Evolutionary conservation across 2,329 filamentous ascomycete genomes (phyloP), one percentile per base, ranked within the genome.

Genomic region (Magnaporthales sp.): DNA sequence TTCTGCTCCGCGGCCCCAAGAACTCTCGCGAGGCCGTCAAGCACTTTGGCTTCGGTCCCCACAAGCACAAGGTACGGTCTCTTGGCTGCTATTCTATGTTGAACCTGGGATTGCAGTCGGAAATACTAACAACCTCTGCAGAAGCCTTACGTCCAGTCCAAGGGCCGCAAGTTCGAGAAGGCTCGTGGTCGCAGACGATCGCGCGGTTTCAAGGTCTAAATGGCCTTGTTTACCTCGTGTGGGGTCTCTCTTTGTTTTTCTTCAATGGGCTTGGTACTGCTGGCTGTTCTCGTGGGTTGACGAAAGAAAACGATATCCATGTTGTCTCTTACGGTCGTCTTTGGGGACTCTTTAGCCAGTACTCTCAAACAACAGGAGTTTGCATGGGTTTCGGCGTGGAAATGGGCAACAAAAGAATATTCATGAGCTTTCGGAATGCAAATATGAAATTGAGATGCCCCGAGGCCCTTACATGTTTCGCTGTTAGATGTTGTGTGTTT

Each of bases 141-240:
- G 94, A 98, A 97, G 89, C 94, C 94, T 75, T 91, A 96, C 76
- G 88, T 99, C 78, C 88, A 92, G 83, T 96, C 92, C 87, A 99
- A 99, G 91, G 96, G 96, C 79, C 91, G 95, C 84, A 99, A 99
- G 88, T 99, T 99, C 87, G 96, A 99, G 90, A 88, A 89, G 78
- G 95, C 93, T 78, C 93, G 95, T 95, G 96, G 95, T 83, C 93
- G 95, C 84, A 96, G 95, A 90, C 87, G 93, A 81, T 98, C 93
- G 77, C 89, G 91, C 79, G 95, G 96, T 88, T 99, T 99, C 93
- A 99, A 99, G 93, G 95, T 99, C 80, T 99, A 97, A 92, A 80
- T 81, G 72, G 71, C 38, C 63, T 51, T 58, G 38, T 29, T 32
- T 15, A 29, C 29, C 38, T 56, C 54, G 58, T 31, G 58, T 29